Evolutionary conservation across 495 filamentous ascomycete genomes (phyloP).

Genomic region (Choiromyces venosus): DNA sequence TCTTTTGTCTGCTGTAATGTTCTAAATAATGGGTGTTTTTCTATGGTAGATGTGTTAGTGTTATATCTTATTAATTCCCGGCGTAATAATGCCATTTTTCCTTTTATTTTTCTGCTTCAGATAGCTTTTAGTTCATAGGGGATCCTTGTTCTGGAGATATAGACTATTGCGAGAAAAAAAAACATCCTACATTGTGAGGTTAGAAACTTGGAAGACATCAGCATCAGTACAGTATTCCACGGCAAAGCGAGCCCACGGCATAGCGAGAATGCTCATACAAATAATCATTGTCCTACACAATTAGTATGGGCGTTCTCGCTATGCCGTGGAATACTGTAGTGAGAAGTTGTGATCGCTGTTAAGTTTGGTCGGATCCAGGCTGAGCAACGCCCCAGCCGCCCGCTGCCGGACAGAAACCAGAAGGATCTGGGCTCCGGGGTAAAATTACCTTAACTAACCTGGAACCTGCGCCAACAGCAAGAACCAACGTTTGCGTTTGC

Average conservation of each 20-base stretch:
- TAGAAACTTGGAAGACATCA: not conserved
- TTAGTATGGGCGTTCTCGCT: too few relatives aligned
- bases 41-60: not conserved
- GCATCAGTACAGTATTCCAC: too few relatives aligned
- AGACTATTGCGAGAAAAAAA: not conserved
- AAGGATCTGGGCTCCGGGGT: not conserved
- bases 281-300: too few relatives aligned
- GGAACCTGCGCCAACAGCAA: not conserved
- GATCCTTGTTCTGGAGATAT: not conserved
- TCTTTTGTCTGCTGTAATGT: not conserved
- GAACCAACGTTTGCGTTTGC: not conserved
- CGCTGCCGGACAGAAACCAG: not conserved
- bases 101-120: not conserved
- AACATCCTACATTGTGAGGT: too few relatives aligned
- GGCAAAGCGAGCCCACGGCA: too few relatives aligned
- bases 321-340: too few relatives aligned
- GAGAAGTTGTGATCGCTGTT: not conserved
- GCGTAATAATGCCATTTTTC: not conserved
- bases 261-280: too few relatives aligned
- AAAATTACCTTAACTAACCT: not conserved
- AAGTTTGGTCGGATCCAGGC: not conserved
- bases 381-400: not conserved
- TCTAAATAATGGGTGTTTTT: not conserved
- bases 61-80: not conserved
- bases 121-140: not conserved